These are phyloP conservation scores for Passalora sequoiae DNA, from an alignment of 2,329 filamentous ascomycete genomes.

Conservation along the genomic window DNA sequence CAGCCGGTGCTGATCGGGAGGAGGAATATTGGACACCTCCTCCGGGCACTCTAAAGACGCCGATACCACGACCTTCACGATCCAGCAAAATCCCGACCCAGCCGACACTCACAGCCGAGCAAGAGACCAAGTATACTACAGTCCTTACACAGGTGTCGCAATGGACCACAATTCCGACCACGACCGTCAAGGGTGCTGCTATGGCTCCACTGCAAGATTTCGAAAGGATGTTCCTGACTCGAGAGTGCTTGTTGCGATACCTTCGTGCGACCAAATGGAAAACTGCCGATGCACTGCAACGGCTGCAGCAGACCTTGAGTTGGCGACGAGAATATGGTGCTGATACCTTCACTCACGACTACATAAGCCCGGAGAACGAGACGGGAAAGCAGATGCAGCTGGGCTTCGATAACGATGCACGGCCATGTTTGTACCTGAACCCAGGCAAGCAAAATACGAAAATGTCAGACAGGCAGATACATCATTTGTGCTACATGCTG, in stretches of 20 bases:
- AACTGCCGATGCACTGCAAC: constrained; percentile 66
- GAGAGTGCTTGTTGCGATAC: constrained; percentile 87
- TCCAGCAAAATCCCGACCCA: constrained; percentile 52
- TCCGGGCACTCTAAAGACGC: constrained; percentile 31
- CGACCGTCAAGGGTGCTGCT: constrained; percentile 53
- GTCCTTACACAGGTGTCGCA: constrained; percentile 64
- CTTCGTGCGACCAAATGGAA: constrained; percentile 92
- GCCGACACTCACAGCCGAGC: constrained; percentile 64
- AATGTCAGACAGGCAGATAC: constrained; percentile 74
- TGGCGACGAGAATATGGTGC: constrained; percentile 92
- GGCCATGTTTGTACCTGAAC: constrained; percentile 88
- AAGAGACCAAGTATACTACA: constrained; percentile 73
- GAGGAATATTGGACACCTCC: constrained; percentile 26
- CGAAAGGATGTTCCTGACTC: constrained; percentile 85
- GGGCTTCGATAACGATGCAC: constrained; percentile 76
- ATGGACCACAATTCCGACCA: constrained; percentile 66
- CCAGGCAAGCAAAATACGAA: constrained; percentile 92
- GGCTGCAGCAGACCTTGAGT: constrained; percentile 72
- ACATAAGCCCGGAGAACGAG: constrained; percentile 90
- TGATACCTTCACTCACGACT: constrained; percentile 70
- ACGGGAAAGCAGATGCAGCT: constrained; percentile 91
- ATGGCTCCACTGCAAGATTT: constrained; percentile 64
- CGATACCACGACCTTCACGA: constrained; percentile 36
- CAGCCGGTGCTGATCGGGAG: constrained; percentile 18
- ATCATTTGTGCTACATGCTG: constrained; percentile 94